Evolutionary conservation across 768 basidiomycete species (phyloP).

Genomic region (Naganishia vishniacii): DNA sequence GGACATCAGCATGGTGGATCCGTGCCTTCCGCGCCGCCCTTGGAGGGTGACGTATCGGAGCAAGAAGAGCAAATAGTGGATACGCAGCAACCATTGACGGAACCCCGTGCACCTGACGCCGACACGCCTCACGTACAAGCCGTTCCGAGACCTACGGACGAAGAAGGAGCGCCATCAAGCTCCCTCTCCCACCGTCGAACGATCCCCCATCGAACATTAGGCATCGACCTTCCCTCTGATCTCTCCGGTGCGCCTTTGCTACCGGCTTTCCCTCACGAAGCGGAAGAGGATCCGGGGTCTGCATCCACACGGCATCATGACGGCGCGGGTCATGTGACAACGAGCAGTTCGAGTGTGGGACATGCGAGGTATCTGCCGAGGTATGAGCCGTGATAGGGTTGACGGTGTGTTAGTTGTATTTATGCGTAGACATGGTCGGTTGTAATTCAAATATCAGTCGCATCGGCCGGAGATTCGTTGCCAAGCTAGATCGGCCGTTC

Average conservation of each 20-base stretch:
- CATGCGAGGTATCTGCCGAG: conserved; percentile 31
- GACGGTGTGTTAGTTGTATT: neutral
- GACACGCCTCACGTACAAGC: neutral
- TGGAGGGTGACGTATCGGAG: conserved; percentile 3
- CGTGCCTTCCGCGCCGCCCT: conserved; percentile 17
- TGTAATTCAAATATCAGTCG: no score
- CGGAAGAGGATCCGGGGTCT: no score
- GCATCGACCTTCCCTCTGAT: conserved; percentile 3
- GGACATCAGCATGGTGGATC: neutral
- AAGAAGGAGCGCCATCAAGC: neutral
- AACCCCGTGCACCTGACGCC: neutral
- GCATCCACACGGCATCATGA: no score
- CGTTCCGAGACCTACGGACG: neutral
- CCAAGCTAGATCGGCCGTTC: no score
- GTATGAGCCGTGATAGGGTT: conserved; percentile 31
- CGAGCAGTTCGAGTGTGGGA: neutral
- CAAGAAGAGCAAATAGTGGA: neutral
- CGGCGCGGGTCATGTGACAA: conserved; percentile 4
- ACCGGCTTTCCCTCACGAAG: conserved; percentile 13
- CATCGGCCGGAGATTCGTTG: no score
- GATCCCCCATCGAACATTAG: conserved; percentile 1
- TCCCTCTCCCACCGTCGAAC: neutral
- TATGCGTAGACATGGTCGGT: no score
- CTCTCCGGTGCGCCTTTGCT: conserved; percentile 1
- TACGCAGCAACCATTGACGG: neutral